Conservation (phyloP, 2,329 filamentous ascomycete genomes). For the Tolypocladium capitatum region DNA sequence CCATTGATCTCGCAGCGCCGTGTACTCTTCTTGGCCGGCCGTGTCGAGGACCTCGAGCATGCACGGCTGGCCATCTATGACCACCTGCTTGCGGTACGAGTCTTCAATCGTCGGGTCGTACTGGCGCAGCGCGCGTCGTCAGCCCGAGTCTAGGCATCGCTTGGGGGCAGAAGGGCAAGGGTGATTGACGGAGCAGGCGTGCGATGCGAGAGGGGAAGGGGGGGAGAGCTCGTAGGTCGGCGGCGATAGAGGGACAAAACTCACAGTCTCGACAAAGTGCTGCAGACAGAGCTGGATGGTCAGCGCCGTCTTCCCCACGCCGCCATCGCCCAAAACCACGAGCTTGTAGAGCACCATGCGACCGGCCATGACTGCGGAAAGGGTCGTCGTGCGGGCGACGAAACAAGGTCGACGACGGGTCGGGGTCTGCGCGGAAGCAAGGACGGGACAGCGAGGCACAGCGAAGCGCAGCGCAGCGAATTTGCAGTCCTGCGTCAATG, state of each 20-base stretch:
- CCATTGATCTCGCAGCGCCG: slow-evolving; percentile 92
- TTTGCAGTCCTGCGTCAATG: slow-evolving; percentile 3
- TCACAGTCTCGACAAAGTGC: slow-evolving; percentile 90
- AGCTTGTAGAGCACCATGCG: slow-evolving; percentile 95
- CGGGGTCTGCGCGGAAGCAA: background rate
- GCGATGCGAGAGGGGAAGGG: background rate
- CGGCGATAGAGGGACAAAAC: slow-evolving; percentile 14
- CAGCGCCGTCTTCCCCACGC: slow-evolving; percentile 85
- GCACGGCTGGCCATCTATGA: slow-evolving; percentile 89
- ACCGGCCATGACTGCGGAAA: slow-evolving; percentile 53
- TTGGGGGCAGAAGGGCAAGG: background rate
- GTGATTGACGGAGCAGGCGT: background rate
- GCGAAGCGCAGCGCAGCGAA: background rate
- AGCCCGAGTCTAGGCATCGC: background rate
- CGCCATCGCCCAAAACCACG: slow-evolving; percentile 88
- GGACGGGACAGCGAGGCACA: background rate
- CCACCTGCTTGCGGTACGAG: slow-evolving; percentile 76
- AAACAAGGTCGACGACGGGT: background rate
- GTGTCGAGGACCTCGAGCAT: slow-evolving; percentile 98
- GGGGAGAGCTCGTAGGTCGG: background rate
- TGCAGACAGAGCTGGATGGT: slow-evolving; percentile 96
- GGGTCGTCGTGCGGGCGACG: slow-evolving; percentile 4
- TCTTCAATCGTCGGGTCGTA: slow-evolving; percentile 84
- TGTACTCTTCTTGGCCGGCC: slow-evolving; percentile 97
- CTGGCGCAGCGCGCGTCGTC: slow-evolving; percentile 25